Conservation (phyloP, 805 yeast species). For the Yamadazyma philogaea region DNA sequence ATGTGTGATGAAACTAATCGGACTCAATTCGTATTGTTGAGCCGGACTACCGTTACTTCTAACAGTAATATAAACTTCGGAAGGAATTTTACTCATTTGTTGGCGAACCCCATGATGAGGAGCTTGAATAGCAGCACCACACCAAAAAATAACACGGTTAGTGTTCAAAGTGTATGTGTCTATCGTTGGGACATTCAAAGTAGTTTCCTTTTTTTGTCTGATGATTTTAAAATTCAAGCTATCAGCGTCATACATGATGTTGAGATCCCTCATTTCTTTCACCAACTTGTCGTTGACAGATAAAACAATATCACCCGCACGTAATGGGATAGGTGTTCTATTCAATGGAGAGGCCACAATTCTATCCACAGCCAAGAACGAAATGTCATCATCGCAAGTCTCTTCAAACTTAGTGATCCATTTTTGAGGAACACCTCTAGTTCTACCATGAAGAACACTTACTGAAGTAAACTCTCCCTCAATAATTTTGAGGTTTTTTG, state of each 20-base stretch:
- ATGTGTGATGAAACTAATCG: slow-evolving; percentile 85
- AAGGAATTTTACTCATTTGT: slow-evolving; percentile 71
- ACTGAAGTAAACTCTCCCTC: slow-evolving; percentile 77
- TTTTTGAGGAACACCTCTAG: slow-evolving; percentile 81
- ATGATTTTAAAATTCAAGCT: slow-evolving; percentile 59
- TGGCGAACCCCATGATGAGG: slow-evolving; percentile 95
- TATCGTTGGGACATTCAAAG: slow-evolving; percentile 61
- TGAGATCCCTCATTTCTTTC: slow-evolving; percentile 65
- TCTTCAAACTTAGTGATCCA: slow-evolving; percentile 74
- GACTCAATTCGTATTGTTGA: slow-evolving; percentile 70
- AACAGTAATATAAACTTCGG: slow-evolving; percentile 77
- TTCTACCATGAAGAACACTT: slow-evolving; percentile 70
- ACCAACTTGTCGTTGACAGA: slow-evolving; percentile 65
- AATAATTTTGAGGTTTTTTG: slow-evolving; percentile 56
- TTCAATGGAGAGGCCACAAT: slow-evolving; percentile 49
- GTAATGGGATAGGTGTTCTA: slow-evolving; percentile 31
- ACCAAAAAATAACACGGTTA: slow-evolving; percentile 70
- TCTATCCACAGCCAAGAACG: slow-evolving; percentile 68
- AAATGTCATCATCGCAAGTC: slow-evolving; percentile 61
- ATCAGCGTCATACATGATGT: slow-evolving; percentile 43
- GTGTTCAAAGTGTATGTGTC: slow-evolving; percentile 58
- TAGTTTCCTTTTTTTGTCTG: slow-evolving; percentile 64
- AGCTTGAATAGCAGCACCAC: slow-evolving; percentile 77
- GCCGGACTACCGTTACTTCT: slow-evolving; percentile 84
- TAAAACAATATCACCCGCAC: slow-evolving; percentile 73